Percentiles rank a stretch among this genome's conserved stretches.
Evolutionary conservation across 1,139 yeast species (phyloP).

Genomic region (Komagataea norvegica): DNA sequence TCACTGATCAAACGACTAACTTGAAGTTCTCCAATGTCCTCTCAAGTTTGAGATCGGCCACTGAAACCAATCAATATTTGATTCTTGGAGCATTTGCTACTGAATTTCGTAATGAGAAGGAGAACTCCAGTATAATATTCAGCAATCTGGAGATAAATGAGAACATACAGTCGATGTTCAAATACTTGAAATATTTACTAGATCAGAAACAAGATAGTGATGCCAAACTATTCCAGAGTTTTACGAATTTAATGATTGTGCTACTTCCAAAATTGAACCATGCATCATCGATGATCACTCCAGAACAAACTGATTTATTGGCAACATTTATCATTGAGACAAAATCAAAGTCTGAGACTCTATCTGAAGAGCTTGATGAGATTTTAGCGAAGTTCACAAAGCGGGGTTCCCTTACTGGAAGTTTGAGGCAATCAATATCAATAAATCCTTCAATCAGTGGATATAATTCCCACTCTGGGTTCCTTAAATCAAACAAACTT

Average conservation of each 20-base stretch:
- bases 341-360: slow-evolving; percentile 4
- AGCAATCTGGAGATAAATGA: slow-evolving; percentile 16
- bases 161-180: slow-evolving; percentile 9
- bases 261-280: slow-evolving; percentile 9
- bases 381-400: slow-evolving; percentile 11
- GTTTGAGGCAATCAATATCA: slow-evolving; percentile 14
- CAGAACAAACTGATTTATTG: slow-evolving; percentile 17
- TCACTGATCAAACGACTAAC: slow-evolving; percentile 14
- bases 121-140: slow-evolving; percentile 10
- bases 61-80: slow-evolving; percentile 17
- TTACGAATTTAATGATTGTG: slow-evolving; percentile 12
- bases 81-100: slow-evolving; percentile 15
- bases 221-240: slow-evolving; percentile 3
- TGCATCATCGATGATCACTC: slow-evolving; percentile 4
- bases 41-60: slow-evolving; percentile 9
- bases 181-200: slow-evolving; percentile 13
- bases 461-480: slow-evolving; percentile 14
- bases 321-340: slow-evolving; percentile 10
- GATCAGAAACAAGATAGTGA: slow-evolving; percentile 4
- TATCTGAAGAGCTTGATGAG: slow-evolving; percentile 16
- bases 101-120: slow-evolving; percentile 12
- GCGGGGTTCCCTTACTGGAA: slow-evolving; percentile 8
- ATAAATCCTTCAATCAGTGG: slow-evolving; percentile 9
- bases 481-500: slow-evolving; percentile 21
- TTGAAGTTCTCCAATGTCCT: slow-evolving; percentile 17